phyloP scores from a whole-genome alignment of 2,329 filamentous ascomycete species.

The Exophiala oligosperma region DNA sequence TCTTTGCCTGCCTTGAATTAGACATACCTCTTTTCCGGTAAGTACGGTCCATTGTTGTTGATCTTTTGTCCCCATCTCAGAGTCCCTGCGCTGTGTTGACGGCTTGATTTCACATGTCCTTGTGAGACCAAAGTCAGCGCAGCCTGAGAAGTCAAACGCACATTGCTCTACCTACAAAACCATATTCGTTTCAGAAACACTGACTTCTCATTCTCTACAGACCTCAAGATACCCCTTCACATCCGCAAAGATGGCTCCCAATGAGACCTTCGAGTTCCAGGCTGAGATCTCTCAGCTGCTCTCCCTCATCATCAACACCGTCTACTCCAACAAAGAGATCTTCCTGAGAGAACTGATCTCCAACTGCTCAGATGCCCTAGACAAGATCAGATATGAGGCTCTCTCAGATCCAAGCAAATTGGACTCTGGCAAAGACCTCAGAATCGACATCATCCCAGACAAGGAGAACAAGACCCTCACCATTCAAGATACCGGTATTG shows the following conservation, averaged over 20 bases:
- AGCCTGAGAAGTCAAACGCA: background rate
- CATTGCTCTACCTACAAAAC: background rate
- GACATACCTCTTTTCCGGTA: background rate
- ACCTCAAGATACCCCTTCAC: constrained; percentile 13
- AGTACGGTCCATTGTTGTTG: background rate
- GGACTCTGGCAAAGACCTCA: constrained; percentile 94
- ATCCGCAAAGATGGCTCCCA: constrained; percentile 67
- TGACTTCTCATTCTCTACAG: constrained; percentile 12
- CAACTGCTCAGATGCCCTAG: constrained; percentile 97
- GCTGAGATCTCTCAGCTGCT: constrained; percentile 99
- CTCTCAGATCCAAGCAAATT: constrained; percentile 97
- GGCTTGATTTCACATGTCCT: too few species aligned
- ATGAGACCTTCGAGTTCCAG: constrained; percentile 99
- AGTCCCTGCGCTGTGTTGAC: too few species aligned
- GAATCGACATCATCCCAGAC: constrained; percentile 98
- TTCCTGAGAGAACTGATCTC: constrained; percentile 98
- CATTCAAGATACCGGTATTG: constrained; percentile 97
- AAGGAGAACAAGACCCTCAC: constrained; percentile 97
- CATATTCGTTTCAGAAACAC: constrained; percentile 5
- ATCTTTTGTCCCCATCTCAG: too few species aligned
- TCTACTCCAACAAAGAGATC: constrained; percentile 99
- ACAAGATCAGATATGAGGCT: constrained; percentile 99
- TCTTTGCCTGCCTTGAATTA: background rate
- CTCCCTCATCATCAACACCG: constrained; percentile 99
- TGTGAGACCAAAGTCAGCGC: background rate